phyloP scores from a whole-genome alignment of 1,139 yeast species.

The Arxiozyma slooffiae region DNA sequence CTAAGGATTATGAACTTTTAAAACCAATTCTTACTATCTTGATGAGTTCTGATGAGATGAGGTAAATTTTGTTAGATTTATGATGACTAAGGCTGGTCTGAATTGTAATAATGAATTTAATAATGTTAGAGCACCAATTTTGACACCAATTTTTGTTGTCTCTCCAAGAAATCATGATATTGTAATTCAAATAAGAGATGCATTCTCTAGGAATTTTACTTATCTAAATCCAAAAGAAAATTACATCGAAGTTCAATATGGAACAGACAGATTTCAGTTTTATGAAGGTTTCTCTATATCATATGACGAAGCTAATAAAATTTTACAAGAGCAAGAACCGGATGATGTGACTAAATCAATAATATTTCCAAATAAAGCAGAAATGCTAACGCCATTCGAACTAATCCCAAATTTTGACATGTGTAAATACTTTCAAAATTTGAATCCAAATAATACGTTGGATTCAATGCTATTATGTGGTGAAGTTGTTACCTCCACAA shows the following conservation, averaged over 20 bases:
- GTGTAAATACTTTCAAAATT: slow-evolving; percentile 40
- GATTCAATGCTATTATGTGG: slow-evolving; percentile 68
- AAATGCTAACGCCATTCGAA: slow-evolving; percentile 38
- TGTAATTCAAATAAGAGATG: slow-evolving; percentile 12
- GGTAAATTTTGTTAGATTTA: slow-evolving; percentile 49
- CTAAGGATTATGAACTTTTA: slow-evolving; percentile 30
- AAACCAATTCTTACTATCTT: slow-evolving; percentile 35
- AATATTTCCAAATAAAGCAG: slow-evolving; percentile 28
- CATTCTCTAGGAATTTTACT: slow-evolving; percentile 10
- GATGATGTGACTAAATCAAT: slow-evolving; percentile 47
- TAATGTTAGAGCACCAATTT: slow-evolving; percentile 46
- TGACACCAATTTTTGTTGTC: slow-evolving; percentile 46
- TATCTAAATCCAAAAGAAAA: slow-evolving; percentile 6
- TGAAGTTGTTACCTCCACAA: slow-evolving; percentile 86
- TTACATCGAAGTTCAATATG: slow-evolving; percentile 17
- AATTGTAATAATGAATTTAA: slow-evolving; percentile 46
- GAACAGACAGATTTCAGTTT: slow-evolving; percentile 30
- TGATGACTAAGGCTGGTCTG: slow-evolving; percentile 54
- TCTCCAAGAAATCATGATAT: slow-evolving; percentile 36
- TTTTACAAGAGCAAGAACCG: slow-evolving; percentile 38
- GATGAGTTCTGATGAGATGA: slow-evolving; percentile 35
- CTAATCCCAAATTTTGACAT: slow-evolving; percentile 69
- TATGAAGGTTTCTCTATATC: slow-evolving; percentile 17
- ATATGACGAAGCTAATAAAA: slow-evolving; percentile 30
- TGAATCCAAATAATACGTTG: slow-evolving; percentile 38